Conservation (phyloP, 1,139 yeast genomes). For the Nakaseomyces uthaithaninus region DNA sequence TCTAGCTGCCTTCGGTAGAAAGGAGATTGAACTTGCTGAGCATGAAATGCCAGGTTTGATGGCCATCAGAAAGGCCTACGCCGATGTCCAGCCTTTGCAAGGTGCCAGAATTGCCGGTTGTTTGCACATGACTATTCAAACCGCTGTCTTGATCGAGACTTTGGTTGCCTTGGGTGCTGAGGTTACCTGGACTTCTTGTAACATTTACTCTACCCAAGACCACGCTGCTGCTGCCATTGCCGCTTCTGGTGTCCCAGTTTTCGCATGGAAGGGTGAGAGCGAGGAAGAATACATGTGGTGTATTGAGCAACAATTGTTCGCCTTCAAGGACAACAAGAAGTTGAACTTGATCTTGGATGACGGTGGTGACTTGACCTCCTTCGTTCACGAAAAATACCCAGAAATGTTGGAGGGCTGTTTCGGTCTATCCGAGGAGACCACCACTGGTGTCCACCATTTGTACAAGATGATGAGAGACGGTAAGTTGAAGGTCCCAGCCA, state of each 20-base stretch:
- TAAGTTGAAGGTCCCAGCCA: slow-evolving; percentile 95
- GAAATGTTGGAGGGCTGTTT: slow-evolving; percentile 91
- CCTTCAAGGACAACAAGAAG: slow-evolving; percentile 94
- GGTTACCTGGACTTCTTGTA: slow-evolving; percentile 99
- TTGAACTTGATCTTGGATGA: slow-evolving; percentile 97
- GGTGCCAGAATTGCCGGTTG: slow-evolving; percentile 99
- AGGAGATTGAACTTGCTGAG: slow-evolving; percentile 98
- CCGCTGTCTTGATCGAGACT: slow-evolving; percentile 98
- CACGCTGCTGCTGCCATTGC: slow-evolving; percentile 99
- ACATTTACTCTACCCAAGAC: slow-evolving; percentile 99
- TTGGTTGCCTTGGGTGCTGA: slow-evolving; percentile 98
- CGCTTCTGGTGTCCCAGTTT: slow-evolving; percentile 98
- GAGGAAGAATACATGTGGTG: slow-evolving; percentile 99
- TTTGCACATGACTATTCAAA: slow-evolving; percentile 99
- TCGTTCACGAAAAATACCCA: slow-evolving; percentile 97
- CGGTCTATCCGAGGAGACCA: slow-evolving; percentile 98
- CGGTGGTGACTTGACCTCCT: slow-evolving; percentile 98
- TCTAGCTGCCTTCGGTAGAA: slow-evolving; percentile 99
- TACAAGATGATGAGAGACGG: slow-evolving; percentile 93
- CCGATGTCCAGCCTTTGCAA: slow-evolving; percentile 86
- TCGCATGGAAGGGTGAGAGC: slow-evolving; percentile 99
- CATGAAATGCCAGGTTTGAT: slow-evolving; percentile 99
- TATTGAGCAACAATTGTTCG: slow-evolving; percentile 97
- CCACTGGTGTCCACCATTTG: slow-evolving; percentile 99
- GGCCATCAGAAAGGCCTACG: slow-evolving; percentile 94